Evolutionary conservation across 371 early-diverging fungal genomes (phyloP).

Genomic region (Nematocida ausubeli): DNA sequence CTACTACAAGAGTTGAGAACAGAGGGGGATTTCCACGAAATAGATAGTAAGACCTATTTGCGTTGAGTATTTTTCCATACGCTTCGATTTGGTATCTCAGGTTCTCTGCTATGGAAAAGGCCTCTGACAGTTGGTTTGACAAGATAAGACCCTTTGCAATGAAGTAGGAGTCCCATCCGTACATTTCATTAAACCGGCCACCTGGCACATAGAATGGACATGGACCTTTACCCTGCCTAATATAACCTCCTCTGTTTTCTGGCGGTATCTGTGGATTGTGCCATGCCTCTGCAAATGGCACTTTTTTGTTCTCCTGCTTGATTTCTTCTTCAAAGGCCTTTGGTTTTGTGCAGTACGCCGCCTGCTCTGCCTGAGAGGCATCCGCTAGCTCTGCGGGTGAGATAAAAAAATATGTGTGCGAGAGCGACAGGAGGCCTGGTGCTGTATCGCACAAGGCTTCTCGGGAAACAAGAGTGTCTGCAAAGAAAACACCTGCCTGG

Average conservation of each 20-base stretch:
- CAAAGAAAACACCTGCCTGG: slow-evolving; percentile 24
- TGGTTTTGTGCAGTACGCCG: background rate
- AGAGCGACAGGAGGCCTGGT: slow-evolving; percentile 48
- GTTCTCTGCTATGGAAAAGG: slow-evolving; percentile 72
- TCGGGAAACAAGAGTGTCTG: slow-evolving; percentile 17
- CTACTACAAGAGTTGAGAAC: slow-evolving; percentile 49
- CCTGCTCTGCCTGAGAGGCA: too few relatives aligned
- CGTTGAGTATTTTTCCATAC: slow-evolving; percentile 80
- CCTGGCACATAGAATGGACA: slow-evolving; percentile 76
- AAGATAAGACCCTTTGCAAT: slow-evolving; percentile 74
- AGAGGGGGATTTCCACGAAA: slow-evolving; percentile 79
- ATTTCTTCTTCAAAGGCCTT: background rate
- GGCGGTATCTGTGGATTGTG: slow-evolving; percentile 34
- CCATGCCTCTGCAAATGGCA: slow-evolving; percentile 11
- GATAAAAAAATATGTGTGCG: background rate
- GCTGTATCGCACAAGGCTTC: slow-evolving; percentile 31
- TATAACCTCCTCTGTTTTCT: background rate
- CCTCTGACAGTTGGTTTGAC: slow-evolving; percentile 70
- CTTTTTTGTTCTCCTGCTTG: background rate
- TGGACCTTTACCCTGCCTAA: slow-evolving; percentile 11
- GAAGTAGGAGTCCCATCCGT: slow-evolving; percentile 84
- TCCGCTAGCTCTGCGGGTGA: background rate
- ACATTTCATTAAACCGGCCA: slow-evolving; percentile 79
- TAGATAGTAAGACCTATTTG: slow-evolving; percentile 77
- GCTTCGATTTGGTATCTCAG: slow-evolving; percentile 72